Base-by-base conservation (phyloP, 2,329 filamentous ascomycete genomes). In the Nigrograna mackinnonii region DNA sequence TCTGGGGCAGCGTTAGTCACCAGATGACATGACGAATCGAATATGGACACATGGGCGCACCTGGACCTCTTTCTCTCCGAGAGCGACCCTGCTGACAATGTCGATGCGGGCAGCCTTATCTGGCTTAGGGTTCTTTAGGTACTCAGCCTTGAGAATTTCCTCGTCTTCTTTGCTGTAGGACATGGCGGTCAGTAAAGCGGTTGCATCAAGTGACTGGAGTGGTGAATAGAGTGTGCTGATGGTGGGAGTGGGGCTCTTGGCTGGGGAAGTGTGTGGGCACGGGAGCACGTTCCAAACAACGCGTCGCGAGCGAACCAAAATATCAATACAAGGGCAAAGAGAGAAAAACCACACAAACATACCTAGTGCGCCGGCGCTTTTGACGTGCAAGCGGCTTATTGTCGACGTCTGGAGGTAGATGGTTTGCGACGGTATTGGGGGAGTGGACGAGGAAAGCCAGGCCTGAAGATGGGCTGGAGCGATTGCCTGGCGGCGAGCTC, bases 41-140 rank as follows among this genome's bases (percentile, higher is more conserved):
- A 30, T 17, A n/a, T 43, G 34, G 4, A 17, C 6, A 24, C 21
- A 6, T 39, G 34, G 4, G 22, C 85, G 69, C 74, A 96, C 92
- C 84, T 96, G 92, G 26, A 96, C 90, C 75, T 96, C 91, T 70
- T 96, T 96, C 74, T 96, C 91, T 54, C 89, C 92, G 50, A 97
- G 79, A 18, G 89, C 87, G 47, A 96, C 91, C 69, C 85, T 87
- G 71, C 83, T 82, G 46, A 95, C 89, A 51, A 97, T 91, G 44
- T 86, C 85, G 35, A 89, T 79, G 72, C 92, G 89, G 68, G 89
- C 87, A 42, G 84, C 80, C 72, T 95, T 96, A 74, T 96, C 91
- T 22, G 92, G 92, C 69, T 96, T 96, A 5, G 89, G 83, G 67
- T 96, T 95, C 49, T 78, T 80, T 57, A 82, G 79, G 65, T 95